Evolutionary conservation across 257 asterid genomes (phyloP).

Genomic region (Salvia miltiorrhiza): DNA sequence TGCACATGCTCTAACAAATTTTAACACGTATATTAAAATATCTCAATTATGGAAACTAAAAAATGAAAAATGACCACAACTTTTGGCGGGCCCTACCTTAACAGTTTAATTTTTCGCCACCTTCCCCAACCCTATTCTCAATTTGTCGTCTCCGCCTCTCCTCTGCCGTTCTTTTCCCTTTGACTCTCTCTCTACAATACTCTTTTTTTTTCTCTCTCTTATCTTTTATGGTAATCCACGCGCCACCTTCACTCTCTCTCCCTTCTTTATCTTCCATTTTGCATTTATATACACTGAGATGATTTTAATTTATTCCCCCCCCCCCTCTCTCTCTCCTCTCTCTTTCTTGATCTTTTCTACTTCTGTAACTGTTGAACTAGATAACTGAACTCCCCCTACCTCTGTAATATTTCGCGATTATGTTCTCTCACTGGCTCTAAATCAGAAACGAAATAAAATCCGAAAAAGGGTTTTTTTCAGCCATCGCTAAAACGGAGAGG

Average conservation of each 20-base stretch:
- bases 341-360: constrained; percentile 24
- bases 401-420: background rate
- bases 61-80: constrained; percentile 14
- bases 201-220: constrained; percentile 6
- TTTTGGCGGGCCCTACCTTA: constrained; percentile 21
- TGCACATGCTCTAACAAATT: too few relatives aligned
- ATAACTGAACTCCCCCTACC: constrained; percentile 25
- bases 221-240: constrained; percentile 18
- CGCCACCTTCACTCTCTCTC: constrained; percentile 23
- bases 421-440: constrained; percentile 13
- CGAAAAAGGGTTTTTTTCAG: background rate
- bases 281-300: constrained; percentile 3
- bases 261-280: constrained; percentile 8
- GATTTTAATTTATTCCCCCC: constrained; percentile 7
- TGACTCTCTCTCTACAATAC: constrained; percentile 18
- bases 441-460: background rate
- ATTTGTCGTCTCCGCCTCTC: constrained; percentile 38
- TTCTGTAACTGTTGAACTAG: constrained; percentile 21
- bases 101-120: constrained; percentile 28
- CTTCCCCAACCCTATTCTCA: constrained; percentile 16
- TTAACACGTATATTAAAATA: too few relatives aligned
- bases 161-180: constrained; percentile 29
- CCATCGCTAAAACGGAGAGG: background rate
- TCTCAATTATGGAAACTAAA: too few relatives aligned
- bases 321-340: constrained; percentile 7